These are phyloP conservation scores for Teratosphaeria epicoccoides DNA, from an alignment of 2,329 filamentous ascomycete genomes.

Conservation along the genomic window DNA sequence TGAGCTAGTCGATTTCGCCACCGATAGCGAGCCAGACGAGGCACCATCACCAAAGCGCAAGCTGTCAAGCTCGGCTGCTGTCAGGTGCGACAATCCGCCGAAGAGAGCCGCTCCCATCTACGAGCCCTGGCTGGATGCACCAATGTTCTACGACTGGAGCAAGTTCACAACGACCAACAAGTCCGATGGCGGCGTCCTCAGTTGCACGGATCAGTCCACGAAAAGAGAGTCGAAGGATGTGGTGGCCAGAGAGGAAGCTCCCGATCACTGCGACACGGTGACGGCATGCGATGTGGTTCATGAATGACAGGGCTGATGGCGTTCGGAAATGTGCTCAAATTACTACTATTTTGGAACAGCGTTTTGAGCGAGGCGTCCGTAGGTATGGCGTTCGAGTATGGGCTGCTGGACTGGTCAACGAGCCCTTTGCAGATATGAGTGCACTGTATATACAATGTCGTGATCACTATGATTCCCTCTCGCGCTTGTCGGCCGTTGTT, in stretches of 20 bases:
- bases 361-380: not conserved
- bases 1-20: not conserved
- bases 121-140: not conserved
- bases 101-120: not conserved
- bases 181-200: not conserved
- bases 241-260: not conserved
- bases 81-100: not conserved
- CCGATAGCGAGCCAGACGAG: not conserved
- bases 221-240: not conserved
- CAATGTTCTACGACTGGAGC: not conserved
- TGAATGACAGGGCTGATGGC: too few species aligned
- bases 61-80: not conserved
- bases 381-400: not conserved
- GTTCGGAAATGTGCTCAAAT: too few species aligned
- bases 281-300: too few species aligned
- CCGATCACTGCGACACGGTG: too few species aligned
- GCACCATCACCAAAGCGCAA: not conserved
- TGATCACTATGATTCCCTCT: too few species aligned
- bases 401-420: not conserved
- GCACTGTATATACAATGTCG: not conserved
- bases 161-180: not conserved
- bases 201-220: not conserved
- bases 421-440: not conserved
- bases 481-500: too few species aligned
- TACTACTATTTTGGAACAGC: not conserved